These are phyloP conservation scores for Ogataea minuta DNA, from an alignment of 805 yeast genomes.

Conservation along the genomic window DNA sequence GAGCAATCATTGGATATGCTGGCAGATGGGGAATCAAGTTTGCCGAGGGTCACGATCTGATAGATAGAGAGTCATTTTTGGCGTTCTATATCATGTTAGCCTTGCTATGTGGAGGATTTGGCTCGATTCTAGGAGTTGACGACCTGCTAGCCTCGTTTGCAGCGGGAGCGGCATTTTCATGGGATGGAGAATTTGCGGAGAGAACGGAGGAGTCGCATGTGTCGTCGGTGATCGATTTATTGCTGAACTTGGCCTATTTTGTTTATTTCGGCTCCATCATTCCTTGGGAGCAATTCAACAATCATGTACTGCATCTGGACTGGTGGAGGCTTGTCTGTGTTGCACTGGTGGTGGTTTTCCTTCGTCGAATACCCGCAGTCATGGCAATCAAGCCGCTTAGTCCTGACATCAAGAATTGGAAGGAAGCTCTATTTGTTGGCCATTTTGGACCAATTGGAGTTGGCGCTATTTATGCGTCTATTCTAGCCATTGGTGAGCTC, in stretches of 20 bases:
- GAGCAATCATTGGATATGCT: conserved; percentile 50
- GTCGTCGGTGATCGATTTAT: conserved; percentile 62
- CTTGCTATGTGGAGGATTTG: conserved; percentile 56
- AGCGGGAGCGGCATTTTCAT: conserved; percentile 70
- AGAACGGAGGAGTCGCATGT: conserved; percentile 61
- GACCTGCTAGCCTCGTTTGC: conserved; percentile 70
- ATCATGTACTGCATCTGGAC: conserved; percentile 42
- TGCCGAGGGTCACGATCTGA: conserved; percentile 49
- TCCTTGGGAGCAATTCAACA: conserved; percentile 66
- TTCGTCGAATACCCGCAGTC: conserved; percentile 56
- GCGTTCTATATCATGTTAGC: conserved; percentile 54
- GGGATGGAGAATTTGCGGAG: conserved; percentile 68
- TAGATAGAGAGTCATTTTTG: conserved; percentile 62
- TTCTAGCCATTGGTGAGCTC: conserved; percentile 34
- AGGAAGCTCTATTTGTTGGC: conserved; percentile 69
- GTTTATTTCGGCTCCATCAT: conserved; percentile 68
- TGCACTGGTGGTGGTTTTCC: conserved; percentile 49
- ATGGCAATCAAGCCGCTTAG: conserved; percentile 53
- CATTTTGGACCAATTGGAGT: conserved; percentile 76
- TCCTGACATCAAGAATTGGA: conserved; percentile 61
- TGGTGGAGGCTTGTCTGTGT: conserved; percentile 53
- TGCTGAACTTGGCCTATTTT: conserved; percentile 64
- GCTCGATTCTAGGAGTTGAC: conserved; percentile 67
- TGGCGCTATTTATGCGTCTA: conserved; percentile 38
- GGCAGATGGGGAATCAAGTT: conserved; percentile 50